Percentiles rank a stretch among this genome's conserved stretches.
These are phyloP conservation scores for Coriaria nepalensis DNA, from an alignment of 306 rosid genomes.

Conservation along the genomic window DNA sequence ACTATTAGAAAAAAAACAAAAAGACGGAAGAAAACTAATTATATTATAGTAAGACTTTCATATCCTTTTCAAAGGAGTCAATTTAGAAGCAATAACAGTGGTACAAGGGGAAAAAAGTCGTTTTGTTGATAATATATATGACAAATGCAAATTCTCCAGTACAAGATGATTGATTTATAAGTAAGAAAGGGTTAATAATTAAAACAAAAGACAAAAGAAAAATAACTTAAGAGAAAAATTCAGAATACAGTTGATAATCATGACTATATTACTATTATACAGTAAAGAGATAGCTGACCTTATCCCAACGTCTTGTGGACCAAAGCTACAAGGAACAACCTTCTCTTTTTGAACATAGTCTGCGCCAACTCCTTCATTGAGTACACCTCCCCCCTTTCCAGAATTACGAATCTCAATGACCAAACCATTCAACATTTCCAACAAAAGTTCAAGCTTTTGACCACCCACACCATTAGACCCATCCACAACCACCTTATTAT, in stretches of 20 bases:
- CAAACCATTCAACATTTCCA: constrained; percentile 38
- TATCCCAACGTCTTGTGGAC: constrained; percentile 47
- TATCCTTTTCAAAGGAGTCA: too few species aligned
- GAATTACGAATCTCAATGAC: constrained; percentile 61
- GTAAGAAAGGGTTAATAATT: background rate
- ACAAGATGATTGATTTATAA: too few species aligned
- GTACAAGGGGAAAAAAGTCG: too few species aligned
- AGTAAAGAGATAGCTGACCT: constrained; percentile 45
- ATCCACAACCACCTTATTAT: constrained; percentile 55
- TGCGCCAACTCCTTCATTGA: constrained; percentile 93
- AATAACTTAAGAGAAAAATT: background rate
- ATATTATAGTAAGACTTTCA: too few species aligned
- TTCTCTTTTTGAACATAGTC: constrained; percentile 98
- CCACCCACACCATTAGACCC: constrained; percentile 97
- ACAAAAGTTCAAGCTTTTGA: constrained; percentile 40
- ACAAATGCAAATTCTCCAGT: too few species aligned
- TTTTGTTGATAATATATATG: too few species aligned
- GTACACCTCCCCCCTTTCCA: constrained; percentile 59
- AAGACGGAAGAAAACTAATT: too few species aligned
- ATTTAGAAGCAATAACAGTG: too few species aligned
- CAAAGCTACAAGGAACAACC: constrained; percentile 53
- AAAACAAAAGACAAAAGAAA: background rate
- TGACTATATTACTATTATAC: constrained; percentile 6
- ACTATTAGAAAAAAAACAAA: too few species aligned
- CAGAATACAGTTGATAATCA: constrained; percentile 3